A percentile compares a stretch with the other conserved stretches of the same genome.
These are phyloP conservation scores for Phytophthora aleatoria DNA, from an alignment of 352 stramenopile species.

Conservation along the genomic window DNA sequence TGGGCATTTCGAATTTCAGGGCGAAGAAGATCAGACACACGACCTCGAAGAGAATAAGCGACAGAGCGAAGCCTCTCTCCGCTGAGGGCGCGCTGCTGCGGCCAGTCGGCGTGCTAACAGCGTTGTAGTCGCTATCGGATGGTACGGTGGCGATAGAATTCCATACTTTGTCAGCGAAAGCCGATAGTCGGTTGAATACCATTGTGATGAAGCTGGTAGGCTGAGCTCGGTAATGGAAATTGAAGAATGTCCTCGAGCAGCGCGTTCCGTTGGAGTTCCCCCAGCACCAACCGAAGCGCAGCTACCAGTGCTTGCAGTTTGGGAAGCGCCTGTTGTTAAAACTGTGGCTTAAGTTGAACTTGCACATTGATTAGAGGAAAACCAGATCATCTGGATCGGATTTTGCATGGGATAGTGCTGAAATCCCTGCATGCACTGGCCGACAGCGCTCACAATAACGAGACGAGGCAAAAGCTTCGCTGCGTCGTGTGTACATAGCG, in stretches of 20 bases:
- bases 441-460: constrained; percentile 13
- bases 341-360: constrained; percentile 24
- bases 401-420: constrained; percentile 16
- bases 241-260: constrained; percentile 10
- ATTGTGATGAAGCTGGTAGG: constrained; percentile 6
- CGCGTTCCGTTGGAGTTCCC: neutral
- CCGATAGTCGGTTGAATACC: constrained; percentile 19
- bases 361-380: constrained; percentile 22
- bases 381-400: constrained; percentile 16
- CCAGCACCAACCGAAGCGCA: constrained; percentile 5
- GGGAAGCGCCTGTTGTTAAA: constrained; percentile 9
- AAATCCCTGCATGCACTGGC: constrained; percentile 4
- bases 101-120: constrained; percentile 12
- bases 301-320: constrained; percentile 5
- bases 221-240: constrained; percentile 11
- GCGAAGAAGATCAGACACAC: constrained; percentile 28
- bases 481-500: constrained; percentile 9
- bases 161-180: constrained; percentile 21
- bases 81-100: neutral
- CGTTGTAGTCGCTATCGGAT: constrained; percentile 20
- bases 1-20: constrained; percentile 26
- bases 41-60: constrained; percentile 13
- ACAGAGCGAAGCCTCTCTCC: constrained; percentile 21
- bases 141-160: constrained; percentile 8
- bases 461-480: constrained; percentile 21